Evolutionary conservation across 345 rosid species (phyloP), one percentile per base, ranked within the genome.

Genomic region (Isatis tinctoria): DNA sequence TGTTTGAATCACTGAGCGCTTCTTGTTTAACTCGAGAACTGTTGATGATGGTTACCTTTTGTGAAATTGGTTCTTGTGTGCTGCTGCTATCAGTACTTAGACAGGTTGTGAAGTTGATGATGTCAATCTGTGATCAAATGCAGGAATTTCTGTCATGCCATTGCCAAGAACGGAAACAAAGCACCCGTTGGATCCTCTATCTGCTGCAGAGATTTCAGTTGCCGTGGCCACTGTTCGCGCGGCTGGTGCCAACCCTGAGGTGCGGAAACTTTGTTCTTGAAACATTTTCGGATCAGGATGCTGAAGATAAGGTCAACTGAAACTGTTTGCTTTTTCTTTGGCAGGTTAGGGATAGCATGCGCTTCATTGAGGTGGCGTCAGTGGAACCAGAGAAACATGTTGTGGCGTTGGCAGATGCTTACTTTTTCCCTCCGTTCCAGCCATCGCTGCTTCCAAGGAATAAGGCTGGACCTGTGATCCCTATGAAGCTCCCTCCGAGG

Each of bases 231-330:
- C 96, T 71, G 98, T 92, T 63, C 83, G 98, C 14, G 92, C 96
- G 0, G 98, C 96, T 76, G 98, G 96, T 75, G 86, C 94, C 49
- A 92, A 91, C 56, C 95, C 96, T 33, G 98, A 92, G 98, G 98
- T 92, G 68, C 30, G 33, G 5, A 24, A 44, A n/a, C 54, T 33
- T n/a, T 53, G 27, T 60, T 47, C 6, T 67, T 43, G 28, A 30
- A 17, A 33, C 30, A 1, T 36, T 11, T 6, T 52, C 3, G 12
- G 49, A 18, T 33, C 44, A 32, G 3, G 8, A 9, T 72, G 20
- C 20, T 14, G 53, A 36, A 22, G 6, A 40, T 45, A 16, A 10
- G 8, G 40, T 44, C 6, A 57, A 32, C 54, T 60, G 74, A 51
- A 61, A 74, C 65, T 61, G 60, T 72, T 78, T 33, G 27, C 12